These are phyloP conservation scores for Paxillus ammoniavirescens DNA, from an alignment of 768 basidiomycete species.

Conservation along the genomic window DNA sequence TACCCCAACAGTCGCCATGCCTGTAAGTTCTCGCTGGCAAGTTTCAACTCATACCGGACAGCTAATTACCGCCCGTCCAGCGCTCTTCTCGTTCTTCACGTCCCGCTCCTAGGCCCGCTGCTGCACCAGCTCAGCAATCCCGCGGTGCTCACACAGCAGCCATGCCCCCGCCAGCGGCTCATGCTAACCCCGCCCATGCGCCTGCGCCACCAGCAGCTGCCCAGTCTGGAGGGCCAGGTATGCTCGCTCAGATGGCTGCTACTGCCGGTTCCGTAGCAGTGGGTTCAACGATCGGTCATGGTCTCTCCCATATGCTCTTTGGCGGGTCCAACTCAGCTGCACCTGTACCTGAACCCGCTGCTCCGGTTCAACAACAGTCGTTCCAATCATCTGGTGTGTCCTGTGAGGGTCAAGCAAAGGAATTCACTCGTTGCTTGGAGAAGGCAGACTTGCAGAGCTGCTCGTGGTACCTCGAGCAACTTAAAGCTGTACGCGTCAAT, in stretches of 20 bases:
- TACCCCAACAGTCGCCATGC: constrained; percentile 36
- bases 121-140: constrained; percentile 45
- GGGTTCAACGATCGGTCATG: constrained; percentile 87
- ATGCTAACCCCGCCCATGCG: constrained; percentile 42
- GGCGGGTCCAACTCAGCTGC: constrained; percentile 55
- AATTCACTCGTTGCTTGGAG: constrained; percentile 85
- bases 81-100: constrained; percentile 79
- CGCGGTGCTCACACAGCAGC: constrained; percentile 51
- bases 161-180: constrained; percentile 40
- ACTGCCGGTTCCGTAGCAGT: constrained; percentile 89
- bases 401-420: constrained; percentile 83
- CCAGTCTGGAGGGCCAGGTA: constrained; percentile 58
- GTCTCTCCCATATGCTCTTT: constrained; percentile 88
- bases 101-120: constrained; percentile 50
- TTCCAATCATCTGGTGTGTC: constrained; percentile 45
- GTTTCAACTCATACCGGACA: not conserved
- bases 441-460: constrained; percentile 78
- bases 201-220: constrained; percentile 39
- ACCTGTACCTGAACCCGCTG: constrained; percentile 46
- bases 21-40: constrained; percentile 38
- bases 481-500: constrained; percentile 69
- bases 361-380: constrained; percentile 46
- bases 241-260: constrained; percentile 84
- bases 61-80: constrained; percentile 33
- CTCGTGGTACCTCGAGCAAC: constrained; percentile 83